Percentiles rank a stretch among this genome's conserved stretches.
phyloP scores from a whole-genome alignment of 2,329 filamentous ascomycete species.

The Colletotrichum sp. region DNA sequence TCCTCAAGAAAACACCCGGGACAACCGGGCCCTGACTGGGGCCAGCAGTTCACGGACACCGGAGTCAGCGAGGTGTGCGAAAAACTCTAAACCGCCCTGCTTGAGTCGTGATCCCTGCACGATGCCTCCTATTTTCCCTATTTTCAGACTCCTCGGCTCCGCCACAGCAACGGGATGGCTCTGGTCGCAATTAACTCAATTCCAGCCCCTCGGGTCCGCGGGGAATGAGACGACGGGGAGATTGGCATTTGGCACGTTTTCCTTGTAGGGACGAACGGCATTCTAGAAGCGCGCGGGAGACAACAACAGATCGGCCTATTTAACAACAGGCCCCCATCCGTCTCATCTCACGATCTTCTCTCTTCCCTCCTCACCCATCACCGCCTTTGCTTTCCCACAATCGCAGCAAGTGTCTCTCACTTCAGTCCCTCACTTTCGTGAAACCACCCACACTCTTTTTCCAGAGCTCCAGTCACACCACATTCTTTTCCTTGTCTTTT shows the following conservation, averaged over 20 bases:
- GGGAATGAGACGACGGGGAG: background rate
- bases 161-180: background rate
- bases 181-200: background rate
- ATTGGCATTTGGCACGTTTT: background rate
- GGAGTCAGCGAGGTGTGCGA: slow-evolving; percentile 5
- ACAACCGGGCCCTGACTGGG: background rate
- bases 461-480: background rate
- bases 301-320: background rate
- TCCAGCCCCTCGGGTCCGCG: slow-evolving; percentile 3
- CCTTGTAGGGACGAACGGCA: background rate
- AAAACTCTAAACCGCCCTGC: slow-evolving; percentile 5
- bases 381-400: background rate
- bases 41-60: background rate
- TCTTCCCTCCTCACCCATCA: background rate
- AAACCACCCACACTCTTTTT: background rate
- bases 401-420: background rate
- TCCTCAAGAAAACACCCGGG: background rate
- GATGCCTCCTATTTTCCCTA: slow-evolving; percentile 12
- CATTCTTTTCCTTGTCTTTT: background rate
- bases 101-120: slow-evolving; percentile 18
- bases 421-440: background rate
- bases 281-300: background rate
- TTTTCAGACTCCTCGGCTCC: slow-evolving; percentile 9
- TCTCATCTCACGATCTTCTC: background rate
- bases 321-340: background rate